A percentile compares a stretch with the other conserved stretches of the same genome.
phyloP scores from a whole-genome alignment of 371 early-diverging fungal genomes.

The Saksenaea oblongispora region DNA sequence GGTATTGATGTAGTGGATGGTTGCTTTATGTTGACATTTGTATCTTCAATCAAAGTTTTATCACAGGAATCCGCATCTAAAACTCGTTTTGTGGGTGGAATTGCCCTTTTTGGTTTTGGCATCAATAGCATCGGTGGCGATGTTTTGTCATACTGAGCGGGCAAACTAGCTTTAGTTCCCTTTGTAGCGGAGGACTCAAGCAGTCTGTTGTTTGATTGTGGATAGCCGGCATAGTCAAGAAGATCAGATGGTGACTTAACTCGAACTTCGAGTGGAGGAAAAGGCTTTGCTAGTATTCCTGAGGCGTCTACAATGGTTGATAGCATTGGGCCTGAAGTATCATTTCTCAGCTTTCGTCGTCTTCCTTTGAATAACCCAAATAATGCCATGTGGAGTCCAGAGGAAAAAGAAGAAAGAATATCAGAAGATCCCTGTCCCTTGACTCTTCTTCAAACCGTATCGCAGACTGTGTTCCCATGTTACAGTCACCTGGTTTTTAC shows the following conservation, averaged over 20 bases:
- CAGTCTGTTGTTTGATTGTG: background rate
- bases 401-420: background rate
- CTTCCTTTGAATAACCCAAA: background rate
- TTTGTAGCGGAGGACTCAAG: background rate
- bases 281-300: constrained; percentile 10
- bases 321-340: background rate
- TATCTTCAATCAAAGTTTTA: constrained; percentile 6
- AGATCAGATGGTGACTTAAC: constrained; percentile 18
- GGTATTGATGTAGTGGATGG: too few species aligned
- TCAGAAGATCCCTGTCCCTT: background rate
- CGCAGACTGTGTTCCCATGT: background rate
- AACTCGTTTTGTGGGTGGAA: background rate
- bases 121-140: background rate
- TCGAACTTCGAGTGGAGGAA: constrained; percentile 5
- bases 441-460: background rate
- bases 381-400: background rate
- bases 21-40: background rate
- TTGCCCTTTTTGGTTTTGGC: constrained; percentile 13
- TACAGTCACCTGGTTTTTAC: background rate
- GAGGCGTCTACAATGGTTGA: constrained; percentile 5
- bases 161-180: background rate
- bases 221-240: constrained; percentile 17
- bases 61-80: background rate
- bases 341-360: constrained; percentile 3
- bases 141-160: background rate